Evolutionary conservation across 768 basidiomycete genomes (phyloP), one percentile per base, ranked within the genome.

Genomic region (Cyclocybe cylindracea): DNA sequence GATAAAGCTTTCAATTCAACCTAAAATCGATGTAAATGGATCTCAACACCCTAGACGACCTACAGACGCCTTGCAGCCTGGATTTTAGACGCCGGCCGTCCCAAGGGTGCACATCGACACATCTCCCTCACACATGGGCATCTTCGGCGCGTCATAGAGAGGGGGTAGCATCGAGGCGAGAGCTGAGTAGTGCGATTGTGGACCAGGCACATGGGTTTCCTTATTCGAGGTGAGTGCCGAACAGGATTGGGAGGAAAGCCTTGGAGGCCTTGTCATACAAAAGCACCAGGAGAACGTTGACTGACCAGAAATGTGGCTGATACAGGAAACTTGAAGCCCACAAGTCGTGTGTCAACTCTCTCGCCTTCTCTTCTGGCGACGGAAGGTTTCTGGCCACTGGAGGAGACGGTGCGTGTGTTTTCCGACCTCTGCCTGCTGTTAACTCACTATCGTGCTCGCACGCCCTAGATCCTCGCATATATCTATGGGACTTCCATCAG

Each of bases 401-500:
- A 29, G 86, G 87, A 33, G 86, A 88, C 65, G 85, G 85, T 86
- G 66, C 53, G 78, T 47, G 33, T 19, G 34, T 40, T 48, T 53
- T 31, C 14, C 38, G 37, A 47, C n/a, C 14, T 19, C 13, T 14
- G n/a, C 16, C 7, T 31, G 13, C 49, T 35, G 44, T 19, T 7
- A 38, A 54, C 48, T 39, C 50, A 46, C 19, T 44, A 11, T 10
- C 52, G 9, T 57, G 47, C 50, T 40, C 13, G 29, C 19, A 5
- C 39, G 10, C 5, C 29, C 16, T 56, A 87, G 86, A 88, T 66
- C 67, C 77, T 6, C 64, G 71, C 10, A 72, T 86, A 35, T 72
- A 74, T 57, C 66, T 88, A 13, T 88, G 86, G 86, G 83, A 88
- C 60, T 82, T 87, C 55, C 71, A 87, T 56, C 79, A 84, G 57